Evolutionary conservation across 139 green algal genomes (phyloP).

Genomic region (Chlamydomonas sphaeroides): DNA sequence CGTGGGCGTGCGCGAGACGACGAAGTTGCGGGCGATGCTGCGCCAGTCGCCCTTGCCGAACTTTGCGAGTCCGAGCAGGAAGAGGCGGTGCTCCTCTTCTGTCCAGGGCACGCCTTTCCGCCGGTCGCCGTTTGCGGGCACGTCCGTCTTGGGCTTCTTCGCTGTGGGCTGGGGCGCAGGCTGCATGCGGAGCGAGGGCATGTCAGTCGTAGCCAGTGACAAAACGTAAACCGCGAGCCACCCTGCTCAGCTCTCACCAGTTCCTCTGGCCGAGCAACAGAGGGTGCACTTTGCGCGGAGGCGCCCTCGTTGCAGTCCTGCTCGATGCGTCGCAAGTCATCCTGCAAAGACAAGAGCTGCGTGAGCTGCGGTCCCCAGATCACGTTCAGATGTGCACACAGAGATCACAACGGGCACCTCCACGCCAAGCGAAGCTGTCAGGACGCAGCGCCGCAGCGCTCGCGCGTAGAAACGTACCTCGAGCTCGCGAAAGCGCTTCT

Average conservation of each 20-base stretch:
- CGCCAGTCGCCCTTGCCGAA: conserved; percentile 97
- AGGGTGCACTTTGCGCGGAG: background rate
- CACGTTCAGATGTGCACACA: no score
- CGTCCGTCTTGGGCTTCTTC: conserved; percentile 44
- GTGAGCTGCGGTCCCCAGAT: no score
- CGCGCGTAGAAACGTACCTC: conserved; percentile 43
- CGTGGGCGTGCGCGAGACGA: conserved; percentile 92
- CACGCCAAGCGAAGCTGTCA: no score
- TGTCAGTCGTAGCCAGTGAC: no score
- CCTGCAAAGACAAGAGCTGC: no score
- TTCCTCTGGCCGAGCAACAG: no score
- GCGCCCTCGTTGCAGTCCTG: conserved; percentile 5
- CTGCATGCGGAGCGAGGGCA: no score
- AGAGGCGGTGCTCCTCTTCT: conserved; percentile 94
- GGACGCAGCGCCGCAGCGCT: no score
- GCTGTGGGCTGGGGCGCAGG: background rate
- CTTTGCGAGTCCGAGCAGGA: conserved; percentile 91
- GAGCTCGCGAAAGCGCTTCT: conserved; percentile 36
- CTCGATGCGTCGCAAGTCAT: conserved; percentile 34
- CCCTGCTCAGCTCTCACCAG: no score
- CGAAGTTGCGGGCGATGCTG: conserved; percentile 92
- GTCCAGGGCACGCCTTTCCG: conserved; percentile 96
- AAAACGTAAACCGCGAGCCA: no score
- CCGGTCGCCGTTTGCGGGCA: conserved; percentile 46
- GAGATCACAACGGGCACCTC: no score